These are phyloP conservation scores for Cicer pinnatifidum DNA, from an alignment of 306 rosid species.

Conservation along the genomic window DNA sequence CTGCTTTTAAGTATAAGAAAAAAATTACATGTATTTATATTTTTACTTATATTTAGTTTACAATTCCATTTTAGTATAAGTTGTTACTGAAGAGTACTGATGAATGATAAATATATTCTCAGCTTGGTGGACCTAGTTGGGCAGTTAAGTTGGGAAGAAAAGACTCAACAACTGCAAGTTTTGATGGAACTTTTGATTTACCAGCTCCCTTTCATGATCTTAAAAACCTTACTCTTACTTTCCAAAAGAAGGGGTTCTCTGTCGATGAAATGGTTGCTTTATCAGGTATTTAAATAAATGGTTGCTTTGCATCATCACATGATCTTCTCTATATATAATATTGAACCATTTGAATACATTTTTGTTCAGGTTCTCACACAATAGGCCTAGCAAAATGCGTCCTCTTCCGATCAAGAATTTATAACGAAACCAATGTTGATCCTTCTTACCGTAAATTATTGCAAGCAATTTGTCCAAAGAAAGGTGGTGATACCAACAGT, in stretches of 20 bases:
- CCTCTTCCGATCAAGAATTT: constrained; percentile 46
- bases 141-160: constrained; percentile 54
- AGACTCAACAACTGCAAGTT: constrained; percentile 61
- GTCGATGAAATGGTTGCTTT: constrained; percentile 51
- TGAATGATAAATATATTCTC: background rate
- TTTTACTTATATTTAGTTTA: too few species aligned
- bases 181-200: constrained; percentile 44
- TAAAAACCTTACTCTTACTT: constrained; percentile 44
- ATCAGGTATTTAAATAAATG: constrained; percentile 15
- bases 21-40: too few species aligned
- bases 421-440: constrained; percentile 59
- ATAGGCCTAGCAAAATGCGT: constrained; percentile 52
- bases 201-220: constrained; percentile 52
- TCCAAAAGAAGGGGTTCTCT: constrained; percentile 55
- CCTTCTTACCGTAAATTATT: constrained; percentile 39
- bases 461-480: constrained; percentile 47
- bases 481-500: constrained; percentile 50
- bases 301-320: too few species aligned
- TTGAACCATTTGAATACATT: background rate
- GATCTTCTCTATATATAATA: background rate
- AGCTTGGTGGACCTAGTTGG: constrained; percentile 63
- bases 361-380: constrained; percentile 59
- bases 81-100: background rate
- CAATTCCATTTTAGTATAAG: too few species aligned
- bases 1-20: too few species aligned